A percentile compares a stretch with the other conserved stretches of the same genome.
Conservation (phyloP, 164 flowering plant genomes). For the Euptelea pleiosperma region DNA sequence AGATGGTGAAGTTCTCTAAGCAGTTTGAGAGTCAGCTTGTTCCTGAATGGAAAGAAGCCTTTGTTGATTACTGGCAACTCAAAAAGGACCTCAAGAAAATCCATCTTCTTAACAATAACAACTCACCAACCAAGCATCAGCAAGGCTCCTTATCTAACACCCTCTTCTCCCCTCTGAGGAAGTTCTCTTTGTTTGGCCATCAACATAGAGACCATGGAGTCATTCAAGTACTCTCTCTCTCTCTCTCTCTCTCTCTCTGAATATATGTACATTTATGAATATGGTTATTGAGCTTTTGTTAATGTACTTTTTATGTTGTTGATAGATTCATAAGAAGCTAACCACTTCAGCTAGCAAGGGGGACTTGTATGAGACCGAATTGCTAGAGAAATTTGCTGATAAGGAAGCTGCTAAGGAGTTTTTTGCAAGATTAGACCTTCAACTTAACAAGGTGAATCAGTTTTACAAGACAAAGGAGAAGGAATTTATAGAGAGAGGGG, state of each 20-base stretch:
- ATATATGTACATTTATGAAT: neutral
- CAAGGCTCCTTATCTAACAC: constrained; percentile 30
- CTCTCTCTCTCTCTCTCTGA: constrained; percentile 2
- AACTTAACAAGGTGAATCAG: constrained; percentile 92
- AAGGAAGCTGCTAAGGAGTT: constrained; percentile 66
- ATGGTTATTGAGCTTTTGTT: neutral
- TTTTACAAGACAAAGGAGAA: constrained; percentile 76
- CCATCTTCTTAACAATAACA: constrained; percentile 34
- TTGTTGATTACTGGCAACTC: constrained; percentile 86
- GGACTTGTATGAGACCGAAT: constrained; percentile 77
- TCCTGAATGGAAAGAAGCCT: constrained; percentile 99
- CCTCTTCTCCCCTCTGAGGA: constrained; percentile 44
- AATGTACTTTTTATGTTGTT: constrained; percentile 1
- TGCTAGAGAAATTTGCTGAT: constrained; percentile 75
- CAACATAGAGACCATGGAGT: constrained; percentile 48
- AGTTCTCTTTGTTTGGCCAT: constrained; percentile 39
- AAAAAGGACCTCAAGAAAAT: constrained; percentile 86
- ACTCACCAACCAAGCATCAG: constrained; percentile 22
- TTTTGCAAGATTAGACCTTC: constrained; percentile 64
- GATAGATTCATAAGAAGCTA: constrained; percentile 78
- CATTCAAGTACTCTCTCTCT: constrained; percentile 59
- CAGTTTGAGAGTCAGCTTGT: constrained; percentile 92
- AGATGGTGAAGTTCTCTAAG: constrained; percentile 95
- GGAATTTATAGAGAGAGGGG: constrained; percentile 88
- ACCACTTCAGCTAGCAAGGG: constrained; percentile 68